Base-by-base conservation (phyloP, 805 yeast genomes). In the Kockiozyma suomiensis region DNA sequence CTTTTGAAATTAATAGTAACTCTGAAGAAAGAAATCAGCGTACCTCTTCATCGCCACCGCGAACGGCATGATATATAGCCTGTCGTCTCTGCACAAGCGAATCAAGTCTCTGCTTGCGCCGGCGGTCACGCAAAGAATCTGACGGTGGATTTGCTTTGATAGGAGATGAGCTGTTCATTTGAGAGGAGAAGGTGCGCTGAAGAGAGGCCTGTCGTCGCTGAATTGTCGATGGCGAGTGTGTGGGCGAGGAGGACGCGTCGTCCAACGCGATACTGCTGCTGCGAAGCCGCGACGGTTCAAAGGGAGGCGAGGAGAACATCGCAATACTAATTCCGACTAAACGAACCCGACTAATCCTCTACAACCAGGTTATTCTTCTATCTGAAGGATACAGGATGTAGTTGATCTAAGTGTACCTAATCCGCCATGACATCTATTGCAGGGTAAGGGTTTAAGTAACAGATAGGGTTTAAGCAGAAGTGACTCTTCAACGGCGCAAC, bases 31-130 rank as follows among this genome's bases (percentile, higher is more conserved):
- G 26, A 17, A 3, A 49, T 10, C n/a, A n/a, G 33, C 33, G 33
- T 42, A 59, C 53, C 57, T 58, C 59, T 23, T 61, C 65, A 25
- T 61, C 65, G 45, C 65, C 64, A 10, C 65, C 64, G 4, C 65
- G 56, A 4, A 35, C 40, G 8, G 65, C 60, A 17, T 51, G 56
- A n/a, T 37, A 23, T 28, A 43, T 19, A 12, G 42, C 64, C 21
- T 62, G 51, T 37, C 65, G 45, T 17, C 42, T 19, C 35, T 17
- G 26, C 23, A 26, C 43, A n/a, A 62, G 25, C n/a, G 37, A 28
- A 5, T 35, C 56, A 21, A 35, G 32, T 26, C 58, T 51, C 12
- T 40, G 43, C 15, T 28, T 37, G 2, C 63, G 48, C n/a, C 65
- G 37, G 12, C 56, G 51, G 15, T 46, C 55, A 12, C 66, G 48